Evolutionary conservation across 345 rosid species (phyloP).

Genomic region (Aquilaria sinensis): DNA sequence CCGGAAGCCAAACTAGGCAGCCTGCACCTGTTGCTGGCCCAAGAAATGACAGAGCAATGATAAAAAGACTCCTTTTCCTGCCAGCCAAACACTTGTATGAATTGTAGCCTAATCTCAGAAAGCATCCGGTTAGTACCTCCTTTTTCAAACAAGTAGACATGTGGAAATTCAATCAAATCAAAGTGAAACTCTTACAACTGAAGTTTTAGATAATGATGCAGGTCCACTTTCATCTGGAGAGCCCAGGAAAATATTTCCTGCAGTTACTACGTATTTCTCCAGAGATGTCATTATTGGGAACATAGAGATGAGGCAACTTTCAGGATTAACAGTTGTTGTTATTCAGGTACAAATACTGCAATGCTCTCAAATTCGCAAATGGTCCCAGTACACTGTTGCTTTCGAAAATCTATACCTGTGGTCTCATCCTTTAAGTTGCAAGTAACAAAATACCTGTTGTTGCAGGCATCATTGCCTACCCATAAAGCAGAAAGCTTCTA

Average conservation of each 20-base stretch:
- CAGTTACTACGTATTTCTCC: constrained; percentile 2
- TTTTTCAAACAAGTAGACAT: not conserved
- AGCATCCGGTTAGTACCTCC: constrained; percentile 12
- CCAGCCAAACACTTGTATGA: not conserved
- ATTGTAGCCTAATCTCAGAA: not conserved
- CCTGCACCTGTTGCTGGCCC: too few species aligned
- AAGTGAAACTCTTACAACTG: too few species aligned
- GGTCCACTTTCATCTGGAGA: constrained; percentile 8
- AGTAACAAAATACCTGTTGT: not conserved
- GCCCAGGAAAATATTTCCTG: not conserved
- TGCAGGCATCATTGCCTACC: not conserved
- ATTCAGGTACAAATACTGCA: not conserved
- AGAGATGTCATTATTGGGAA: not conserved
- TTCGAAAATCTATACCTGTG: not conserved
- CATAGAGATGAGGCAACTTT: not conserved
- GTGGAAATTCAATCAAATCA: too few species aligned
- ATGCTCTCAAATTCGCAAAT: not conserved
- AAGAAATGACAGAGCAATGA: too few species aligned
- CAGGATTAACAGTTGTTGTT: not conserved
- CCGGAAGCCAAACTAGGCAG: too few species aligned
- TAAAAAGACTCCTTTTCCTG: too few species aligned
- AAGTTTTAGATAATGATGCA: not conserved
- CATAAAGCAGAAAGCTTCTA: not conserved
- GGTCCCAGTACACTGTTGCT: not conserved
- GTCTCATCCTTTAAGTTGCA: not conserved